These are phyloP conservation scores for Naganishia antarctica DNA, from an alignment of 768 basidiomycete genomes.

Conservation along the genomic window DNA sequence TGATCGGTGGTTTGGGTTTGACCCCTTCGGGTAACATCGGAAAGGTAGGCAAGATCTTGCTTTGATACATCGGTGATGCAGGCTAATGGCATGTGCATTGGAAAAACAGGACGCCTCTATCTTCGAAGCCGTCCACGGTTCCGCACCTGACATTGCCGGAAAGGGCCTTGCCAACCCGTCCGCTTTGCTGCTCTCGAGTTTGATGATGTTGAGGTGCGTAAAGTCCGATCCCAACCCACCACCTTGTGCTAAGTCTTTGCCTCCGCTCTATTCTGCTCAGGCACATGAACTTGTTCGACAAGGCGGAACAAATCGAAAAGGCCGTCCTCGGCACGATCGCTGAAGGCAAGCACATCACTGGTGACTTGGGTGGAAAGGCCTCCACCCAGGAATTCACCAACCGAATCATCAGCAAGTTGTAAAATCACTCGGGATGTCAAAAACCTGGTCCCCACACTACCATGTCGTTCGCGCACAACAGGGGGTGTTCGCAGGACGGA, in stretches of 20 bases:
- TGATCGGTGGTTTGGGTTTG: slow-evolving; percentile 94
- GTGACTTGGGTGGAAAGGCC: slow-evolving; percentile 90
- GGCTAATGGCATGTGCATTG: too few relatives aligned
- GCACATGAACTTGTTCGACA: slow-evolving; percentile 83
- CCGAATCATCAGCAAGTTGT: slow-evolving; percentile 74
- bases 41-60: slow-evolving; percentile 51
- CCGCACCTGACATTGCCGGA: slow-evolving; percentile 98
- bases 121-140: slow-evolving; percentile 98
- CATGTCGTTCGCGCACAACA: too few relatives aligned
- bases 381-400: slow-evolving; percentile 82
- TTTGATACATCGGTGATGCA: slow-evolving; percentile 42
- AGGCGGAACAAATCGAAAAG: slow-evolving; percentile 84
- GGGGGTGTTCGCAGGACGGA: neutral
- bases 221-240: too few relatives aligned
- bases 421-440: slow-evolving; percentile 21
- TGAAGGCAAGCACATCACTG: slow-evolving; percentile 89
- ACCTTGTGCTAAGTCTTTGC: too few relatives aligned
- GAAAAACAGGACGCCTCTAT: slow-evolving; percentile 91
- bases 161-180: slow-evolving; percentile 83
- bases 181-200: slow-evolving; percentile 84
- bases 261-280: too few relatives aligned
- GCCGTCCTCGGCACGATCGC: slow-evolving; percentile 89
- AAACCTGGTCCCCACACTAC: neutral
- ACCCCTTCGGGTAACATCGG: slow-evolving; percentile 98
- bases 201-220: slow-evolving; percentile 84